Base-by-base conservation (phyloP, 2,329 filamentous ascomycete species). In the Didymella arachidicola region DNA sequence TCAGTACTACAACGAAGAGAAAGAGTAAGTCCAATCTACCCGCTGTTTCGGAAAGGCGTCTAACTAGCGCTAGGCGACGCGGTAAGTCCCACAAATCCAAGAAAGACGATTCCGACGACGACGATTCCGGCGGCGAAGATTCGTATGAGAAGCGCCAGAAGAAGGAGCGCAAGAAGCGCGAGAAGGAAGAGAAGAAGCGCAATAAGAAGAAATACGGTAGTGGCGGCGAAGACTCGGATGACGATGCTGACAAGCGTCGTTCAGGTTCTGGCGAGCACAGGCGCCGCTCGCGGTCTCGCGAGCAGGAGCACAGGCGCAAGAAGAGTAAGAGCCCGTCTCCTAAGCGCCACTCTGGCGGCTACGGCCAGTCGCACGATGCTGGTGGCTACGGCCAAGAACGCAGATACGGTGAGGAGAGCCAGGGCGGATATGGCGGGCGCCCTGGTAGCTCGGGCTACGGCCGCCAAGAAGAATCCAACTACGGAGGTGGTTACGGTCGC, bases 1-100 rank as follows among this genome's bases (percentile, higher is more conserved):
- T 36, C 75, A 79, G 32, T 74, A 77, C 45, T 81, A 79, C 68
- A 69, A 78, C 10, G 71, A 75, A 36, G 74, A 81, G 52, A 77
- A 76, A 36, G 77, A 79, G 71, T 78, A 68, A 62, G 72, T 50
- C 54, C 16, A 55, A 56, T 27, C 50, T 30, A 25, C 61, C 65
- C 1, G 2, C 6, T 8, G 39, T 1, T 7, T 2, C 14, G 8
- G 27, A 27, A 29, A n/a, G 7, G 26, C 32, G 18, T 38, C 64
- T 73, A 57, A 74, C 46, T 22, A 4, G 6, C 8, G 12, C 11
- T 25, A 76, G 74, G 64, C 73, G 74, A 55, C 69, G 72, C 29
- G 72, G 73, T 62, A 75, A 73, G 65, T 74, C 71, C 18, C 36
- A 55, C 25, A 55, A 73, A 76, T 30, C 74, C 74, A 62, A 78